Evolutionary conservation across 2,329 filamentous ascomycete genomes (phyloP), one percentile per base, ranked within the genome.

Genomic region (Cladosporium sp.): DNA sequence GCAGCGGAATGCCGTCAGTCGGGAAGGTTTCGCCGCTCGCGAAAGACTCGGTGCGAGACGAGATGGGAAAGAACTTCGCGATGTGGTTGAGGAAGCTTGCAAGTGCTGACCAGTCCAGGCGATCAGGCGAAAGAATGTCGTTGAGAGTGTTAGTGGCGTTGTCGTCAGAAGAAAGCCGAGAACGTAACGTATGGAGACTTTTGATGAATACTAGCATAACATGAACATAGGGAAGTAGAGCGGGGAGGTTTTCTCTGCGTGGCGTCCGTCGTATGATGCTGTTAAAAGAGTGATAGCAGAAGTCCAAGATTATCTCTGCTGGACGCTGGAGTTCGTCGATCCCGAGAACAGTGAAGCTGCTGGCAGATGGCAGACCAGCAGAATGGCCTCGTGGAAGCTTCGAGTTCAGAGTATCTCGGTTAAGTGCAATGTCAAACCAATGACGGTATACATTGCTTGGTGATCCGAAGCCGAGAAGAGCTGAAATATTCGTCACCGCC

Each of bases 151-250:
- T 63, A 60, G 52, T 73, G 70, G 8, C 72, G 70, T 64, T 73
- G 67, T 63, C 49, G 23, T 50, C 44, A 26, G 49, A 58, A 21
- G 37, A 33, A 5, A 68, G 65, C 44, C 66, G 66, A 23, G 67
- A 58, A 21, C 66, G 68, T 21, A 71, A 57, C 2, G 66, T 65
- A 29, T 66, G 23, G 1, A 72, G 53, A 26, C 62, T 66, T 61
- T 73, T 76, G 83, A 91, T 72, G 69, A 90, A 91, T 0, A 85
- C 83, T 29, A 92, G 77, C 5, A 84, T 82, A 0, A 86, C 82
- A 69, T 91, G 88, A 0, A 90, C 71, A 71, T 86, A 90, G 0
- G 88, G 83, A 1, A 90, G 78, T 11, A 72, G 50, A 23, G 87
- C 2, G 81, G 78, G 75, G 8, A 88, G 79, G 0, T 80, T 78